phyloP scores from a whole-genome alignment of 177 flowering plant species.

The Vitis hybrid region DNA sequence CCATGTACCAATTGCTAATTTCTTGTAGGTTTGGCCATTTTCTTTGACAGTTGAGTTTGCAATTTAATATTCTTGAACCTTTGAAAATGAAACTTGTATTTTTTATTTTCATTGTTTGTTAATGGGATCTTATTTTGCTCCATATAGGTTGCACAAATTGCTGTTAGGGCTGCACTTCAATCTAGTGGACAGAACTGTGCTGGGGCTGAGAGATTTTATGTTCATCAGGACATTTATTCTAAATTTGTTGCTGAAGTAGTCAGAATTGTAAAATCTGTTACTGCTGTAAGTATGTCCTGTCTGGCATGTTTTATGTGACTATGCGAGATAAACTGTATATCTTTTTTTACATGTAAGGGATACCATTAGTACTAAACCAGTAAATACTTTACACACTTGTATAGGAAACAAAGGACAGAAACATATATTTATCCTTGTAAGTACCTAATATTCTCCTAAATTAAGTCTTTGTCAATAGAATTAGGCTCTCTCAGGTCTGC shows the following conservation, averaged over 20 bases:
- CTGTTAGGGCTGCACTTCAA: conserved; percentile 89
- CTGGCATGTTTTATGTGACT: not conserved
- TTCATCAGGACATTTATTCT: conserved; percentile 72
- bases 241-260: conserved; percentile 78
- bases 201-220: conserved; percentile 98
- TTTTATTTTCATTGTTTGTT: not conserved
- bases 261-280: conserved; percentile 81
- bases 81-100: not conserved
- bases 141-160: conserved; percentile 88
- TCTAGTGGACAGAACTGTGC: conserved; percentile 99
- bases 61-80: not conserved
- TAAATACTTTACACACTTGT: no score
- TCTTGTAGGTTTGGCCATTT: conserved; percentile 12
- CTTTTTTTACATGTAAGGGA: no score
- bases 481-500: no score
- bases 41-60: not conserved
- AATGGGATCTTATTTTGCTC: conserved; percentile 2
- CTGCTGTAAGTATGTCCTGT: conserved; percentile 63
- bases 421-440: no score
- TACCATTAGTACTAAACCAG: no score
- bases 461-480: no score
- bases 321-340: not conserved
- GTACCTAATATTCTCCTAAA: no score
- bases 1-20: not conserved
- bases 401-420: no score